Evolutionary conservation across 2,329 filamentous ascomycete species (phyloP), one percentile per base, ranked within the genome.

Genomic region (Pseudogymnoascus sp.): DNA sequence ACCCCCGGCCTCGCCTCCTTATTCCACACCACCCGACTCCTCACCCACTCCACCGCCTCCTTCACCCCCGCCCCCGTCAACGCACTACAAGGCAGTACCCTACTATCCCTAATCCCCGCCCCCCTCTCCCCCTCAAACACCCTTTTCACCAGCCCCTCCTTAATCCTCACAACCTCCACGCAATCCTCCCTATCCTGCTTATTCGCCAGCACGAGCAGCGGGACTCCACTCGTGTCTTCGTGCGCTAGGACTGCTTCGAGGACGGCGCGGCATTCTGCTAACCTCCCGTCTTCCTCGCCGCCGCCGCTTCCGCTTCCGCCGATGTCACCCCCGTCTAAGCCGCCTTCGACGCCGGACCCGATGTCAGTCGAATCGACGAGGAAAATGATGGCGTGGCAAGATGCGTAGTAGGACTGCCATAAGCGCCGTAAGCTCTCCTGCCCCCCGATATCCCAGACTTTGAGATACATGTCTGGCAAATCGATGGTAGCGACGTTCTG

Each of bases 111-210:
- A 62, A 97, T 91, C 67, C 87, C 90, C 45, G 83, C 84, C 0
- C 92, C 92, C 78, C 93, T 95, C 74, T 96, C 91, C 19, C 95
- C 91, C 79, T 98, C 93, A 79, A 96, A 95, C 21, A 99, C 93
- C 79, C 90, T 92, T 77, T 96, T 89, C 62, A 99, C 93, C 63
- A 98, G 81, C 0, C 93, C 95, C 76, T 99, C 95, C 78, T 99
- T 99, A 74, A 99, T 97, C 68, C 92, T 83, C 66, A 98, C 93
- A 1, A 97, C 95, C 81, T 99, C 95, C 62, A 98, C 90, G 70
- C 93, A 98, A 77, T 98, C 95, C 77, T 99, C 95, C 1, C 93
- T 81, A 75, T 99, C 95, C 79, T 99, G 95, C 78, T 99, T 99
- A 75, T 99, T 99, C 66, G 95, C 95, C 68, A 99, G 79, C 60